Base-by-base conservation (phyloP, 371 early-diverging fungal genomes). In the Catenaria anguillulae region DNA sequence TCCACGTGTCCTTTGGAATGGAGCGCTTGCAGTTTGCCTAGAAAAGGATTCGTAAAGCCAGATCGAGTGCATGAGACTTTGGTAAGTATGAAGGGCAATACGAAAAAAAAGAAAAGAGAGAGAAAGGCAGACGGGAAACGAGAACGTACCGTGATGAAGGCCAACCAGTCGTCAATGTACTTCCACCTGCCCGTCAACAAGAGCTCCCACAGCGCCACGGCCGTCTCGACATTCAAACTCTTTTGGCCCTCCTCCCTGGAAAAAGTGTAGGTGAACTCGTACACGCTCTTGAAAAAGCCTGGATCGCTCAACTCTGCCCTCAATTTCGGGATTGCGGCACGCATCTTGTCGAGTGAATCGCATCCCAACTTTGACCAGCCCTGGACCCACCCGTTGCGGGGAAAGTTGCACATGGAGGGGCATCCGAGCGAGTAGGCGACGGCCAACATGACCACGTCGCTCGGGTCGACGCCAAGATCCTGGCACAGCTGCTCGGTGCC, bases 1-100 rank as follows among this genome's bases (percentile, higher is more conserved):
- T 80, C 92, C 92, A 92, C 4, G 89, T 88, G 69, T 92, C 90
- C 58, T 81, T 81, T 33, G 85, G 84, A 64, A 92, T 88, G 15
- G 89, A 79, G 63, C 85, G 87, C 21, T 77, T 75, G 69, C 88
- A 80, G 60, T 87, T 77, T 63, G 84, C 78, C 76, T 83, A 66
- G 24, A 34, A 33, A 31, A 61, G 48, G 6, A 29, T 2, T 45
- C 0, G 10, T 26, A 10, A n/a, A n/a, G n/a, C n/a, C n/a, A n/a
- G n/a, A n/a, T n/a, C n/a, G n/a, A n/a, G n/a, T n/a, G n/a, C n/a
- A n/a, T n/a, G n/a, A n/a, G n/a, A n/a, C n/a, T n/a, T n/a, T n/a
- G n/a, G n/a, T n/a, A n/a, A n/a, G n/a, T 19, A 24, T 17, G 26
- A 19, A n/a, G n/a, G n/a, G 37, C 1, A 26, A 37, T 46, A 10